Evolutionary conservation across 2,329 filamentous ascomycete genomes (phyloP), one percentile per base, ranked within the genome.

Genomic region (Fusarium lateritium): DNA sequence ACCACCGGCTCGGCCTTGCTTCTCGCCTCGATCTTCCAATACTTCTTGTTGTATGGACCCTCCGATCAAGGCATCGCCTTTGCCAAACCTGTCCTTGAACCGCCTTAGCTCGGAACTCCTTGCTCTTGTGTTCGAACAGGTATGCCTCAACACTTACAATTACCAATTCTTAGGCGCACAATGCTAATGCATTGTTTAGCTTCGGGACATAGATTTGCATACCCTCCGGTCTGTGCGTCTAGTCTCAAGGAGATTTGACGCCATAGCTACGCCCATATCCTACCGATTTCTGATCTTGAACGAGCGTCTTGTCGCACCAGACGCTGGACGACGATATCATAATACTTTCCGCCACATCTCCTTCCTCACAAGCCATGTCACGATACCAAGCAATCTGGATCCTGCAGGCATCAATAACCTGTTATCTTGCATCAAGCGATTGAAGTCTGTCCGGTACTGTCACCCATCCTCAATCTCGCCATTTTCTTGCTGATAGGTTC

Each of bases 31-130:
- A 39, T 47, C 46, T 22, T 45, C 51, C 9, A 36, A 56, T 31
- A 52, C 58, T 26, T 65, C 71, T 58, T 45, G 38, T 60, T 70
- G 66, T 43, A 75, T 75, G 73, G 73, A 71, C 55, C 39, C 67
- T 60, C 43, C 63, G 19, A 36, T 63, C 34, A 51, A 59, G 44
- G 31, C 26, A 19, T 31, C 39, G 24, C 47, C 50, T 51, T 46
- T 56, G 38, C 56, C 59, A 49, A 47, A 56, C 34, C 45, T 64
- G 31, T 62, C 70, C 15, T 56, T 76, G 40, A 62, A 78, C 52
- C 71, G 77, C 53, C 77, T 85, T 19, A 83, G 80, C 70, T 77
- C 81, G 6, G 83, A 85, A 72, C 71, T 84, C 17, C 50, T 84
- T n/a, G 69, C 75, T 53, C 72, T 84, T 38, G 78, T 84, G 34